These are phyloP conservation scores for Catenaria anguillulae DNA, from an alignment of 371 early-diverging fungal species.

Conservation along the genomic window DNA sequence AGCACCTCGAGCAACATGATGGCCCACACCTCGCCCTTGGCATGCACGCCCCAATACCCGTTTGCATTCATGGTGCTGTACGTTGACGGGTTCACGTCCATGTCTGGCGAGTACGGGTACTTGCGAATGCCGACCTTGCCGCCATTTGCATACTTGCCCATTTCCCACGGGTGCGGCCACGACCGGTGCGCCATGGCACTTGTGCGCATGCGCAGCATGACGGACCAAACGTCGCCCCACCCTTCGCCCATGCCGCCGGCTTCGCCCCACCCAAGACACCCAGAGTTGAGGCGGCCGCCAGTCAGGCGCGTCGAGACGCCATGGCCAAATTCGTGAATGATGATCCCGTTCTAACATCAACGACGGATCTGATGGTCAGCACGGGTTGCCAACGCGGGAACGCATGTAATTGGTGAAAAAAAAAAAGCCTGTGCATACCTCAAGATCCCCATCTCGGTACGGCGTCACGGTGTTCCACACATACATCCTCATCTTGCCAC, in stretches of 20 bases:
- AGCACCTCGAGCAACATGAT: slow-evolving; percentile 80
- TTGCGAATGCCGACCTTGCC: slow-evolving; percentile 17
- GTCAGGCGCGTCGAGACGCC: slow-evolving; percentile 46
- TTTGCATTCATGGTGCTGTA: slow-evolving; percentile 13
- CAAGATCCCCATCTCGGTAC: slow-evolving; percentile 81
- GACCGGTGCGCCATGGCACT: slow-evolving; percentile 26
- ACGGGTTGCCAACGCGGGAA: no score
- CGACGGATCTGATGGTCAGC: no score
- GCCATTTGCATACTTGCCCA: slow-evolving; percentile 7
- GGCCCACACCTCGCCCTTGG: slow-evolving; percentile 29
- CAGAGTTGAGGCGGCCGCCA: slow-evolving; percentile 43
- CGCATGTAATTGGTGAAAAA: no score
- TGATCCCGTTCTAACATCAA: slow-evolving; percentile 20
- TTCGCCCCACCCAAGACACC: slow-evolving; percentile 36
- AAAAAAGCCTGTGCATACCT: no score
- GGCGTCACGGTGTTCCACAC: slow-evolving; percentile 35
- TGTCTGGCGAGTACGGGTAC: slow-evolving; percentile 27
- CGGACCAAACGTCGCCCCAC: slow-evolving; percentile 43
- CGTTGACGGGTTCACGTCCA: slow-evolving; percentile 21
- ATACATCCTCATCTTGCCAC: slow-evolving; percentile 26
- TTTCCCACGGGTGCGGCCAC: background rate
- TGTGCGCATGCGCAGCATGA: slow-evolving; percentile 46
- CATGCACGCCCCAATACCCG: slow-evolving; percentile 15
- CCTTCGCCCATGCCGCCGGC: slow-evolving; percentile 27
- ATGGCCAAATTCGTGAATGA: slow-evolving; percentile 38